phyloP scores from a whole-genome alignment of 768 basidiomycete species.

The Leucosporidium yakuticum region DNA sequence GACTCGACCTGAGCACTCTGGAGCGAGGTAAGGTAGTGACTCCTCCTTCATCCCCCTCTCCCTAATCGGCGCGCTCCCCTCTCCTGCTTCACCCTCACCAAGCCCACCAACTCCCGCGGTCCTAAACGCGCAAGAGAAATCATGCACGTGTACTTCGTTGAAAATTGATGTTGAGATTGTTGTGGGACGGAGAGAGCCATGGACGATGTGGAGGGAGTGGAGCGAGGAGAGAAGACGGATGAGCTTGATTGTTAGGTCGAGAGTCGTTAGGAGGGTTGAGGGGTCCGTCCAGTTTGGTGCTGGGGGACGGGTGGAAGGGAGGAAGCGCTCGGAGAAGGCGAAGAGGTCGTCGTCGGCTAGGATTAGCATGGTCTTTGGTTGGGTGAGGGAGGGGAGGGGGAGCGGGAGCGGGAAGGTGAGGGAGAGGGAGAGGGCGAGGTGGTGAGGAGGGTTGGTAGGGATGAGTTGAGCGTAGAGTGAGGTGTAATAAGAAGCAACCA shows the following conservation, averaged over 20 bases:
- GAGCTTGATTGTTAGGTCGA: constrained; percentile 22
- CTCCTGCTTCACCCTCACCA: neutral
- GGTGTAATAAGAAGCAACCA: too few species aligned
- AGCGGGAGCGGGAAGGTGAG: too few species aligned
- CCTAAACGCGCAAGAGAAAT: constrained; percentile 29
- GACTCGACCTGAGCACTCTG: constrained; percentile 23
- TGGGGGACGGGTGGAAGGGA: neutral
- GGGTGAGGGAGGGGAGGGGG: too few species aligned
- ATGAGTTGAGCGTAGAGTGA: too few species aligned
- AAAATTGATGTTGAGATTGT: constrained; percentile 18
- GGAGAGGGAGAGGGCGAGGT: too few species aligned
- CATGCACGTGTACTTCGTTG: constrained; percentile 28
- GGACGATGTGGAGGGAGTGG: constrained; percentile 24
- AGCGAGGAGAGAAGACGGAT: constrained; percentile 21
- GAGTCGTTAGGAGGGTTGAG: neutral
- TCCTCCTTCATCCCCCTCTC: constrained; percentile 34
- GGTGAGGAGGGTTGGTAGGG: too few species aligned
- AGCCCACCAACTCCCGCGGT: neutral
- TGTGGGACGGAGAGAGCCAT: constrained; percentile 30
- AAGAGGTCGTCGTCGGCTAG: constrained; percentile 13
- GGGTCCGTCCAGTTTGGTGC: constrained; percentile 19
- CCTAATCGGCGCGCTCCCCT: constrained; percentile 8
- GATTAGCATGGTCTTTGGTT: constrained; percentile 24
- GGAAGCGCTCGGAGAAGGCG: constrained; percentile 15
- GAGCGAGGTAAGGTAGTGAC: constrained; percentile 27